A percentile compares a stretch with the other conserved stretches of the same genome.
These are phyloP conservation scores for Colletotrichum sp. DNA, from an alignment of 2,329 filamentous ascomycete genomes.

Conservation along the genomic window DNA sequence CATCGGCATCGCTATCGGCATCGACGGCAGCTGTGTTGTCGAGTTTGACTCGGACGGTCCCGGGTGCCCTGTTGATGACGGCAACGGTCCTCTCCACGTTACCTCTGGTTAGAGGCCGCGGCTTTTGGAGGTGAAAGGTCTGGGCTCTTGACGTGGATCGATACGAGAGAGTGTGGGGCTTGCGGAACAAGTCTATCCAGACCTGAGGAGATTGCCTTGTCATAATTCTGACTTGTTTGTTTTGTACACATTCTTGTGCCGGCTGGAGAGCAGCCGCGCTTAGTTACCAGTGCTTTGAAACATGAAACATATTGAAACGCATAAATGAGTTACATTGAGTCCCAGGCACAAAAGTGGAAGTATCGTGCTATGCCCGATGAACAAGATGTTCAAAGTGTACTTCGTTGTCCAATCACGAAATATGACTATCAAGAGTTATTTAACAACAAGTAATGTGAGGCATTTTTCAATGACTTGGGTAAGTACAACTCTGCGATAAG, in stretches of 20 bases:
- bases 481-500: background rate
- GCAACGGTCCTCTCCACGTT: background rate
- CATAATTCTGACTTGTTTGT: background rate
- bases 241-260: background rate
- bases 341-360: background rate
- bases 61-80: background rate
- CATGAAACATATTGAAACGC: background rate
- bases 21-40: background rate
- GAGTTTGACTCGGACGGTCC: background rate
- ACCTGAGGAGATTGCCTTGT: rapidly evolving
- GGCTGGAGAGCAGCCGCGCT: background rate
- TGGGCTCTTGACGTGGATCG: background rate
- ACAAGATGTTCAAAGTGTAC: background rate
- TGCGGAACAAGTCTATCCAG: background rate
- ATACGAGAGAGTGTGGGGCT: background rate
- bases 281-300: background rate
- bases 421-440: background rate
- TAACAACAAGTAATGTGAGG: background rate
- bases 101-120: background rate
- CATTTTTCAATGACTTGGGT: background rate
- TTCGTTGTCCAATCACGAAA: background rate
- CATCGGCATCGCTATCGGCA: background rate
- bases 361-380: background rate
- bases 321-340: background rate
- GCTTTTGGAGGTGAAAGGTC: background rate